Evolutionary conservation across 345 rosid species (phyloP), one percentile per base, ranked within the genome.

Genomic region (Toxicodendron radicans): DNA sequence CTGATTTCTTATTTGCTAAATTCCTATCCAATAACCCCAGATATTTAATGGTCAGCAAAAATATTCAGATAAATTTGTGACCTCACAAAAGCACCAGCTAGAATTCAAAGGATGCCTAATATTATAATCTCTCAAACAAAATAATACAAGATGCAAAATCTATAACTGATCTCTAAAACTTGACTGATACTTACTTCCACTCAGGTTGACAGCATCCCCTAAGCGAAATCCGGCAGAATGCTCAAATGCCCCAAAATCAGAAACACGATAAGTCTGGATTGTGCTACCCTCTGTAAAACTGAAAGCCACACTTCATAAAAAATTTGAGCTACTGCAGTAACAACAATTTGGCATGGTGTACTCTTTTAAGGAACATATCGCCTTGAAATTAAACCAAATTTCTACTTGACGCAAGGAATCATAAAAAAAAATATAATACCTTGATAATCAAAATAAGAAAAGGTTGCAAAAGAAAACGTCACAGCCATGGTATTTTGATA

Each of bases 241-340:
- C 75, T 77, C 79, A 53, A 77, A 77, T 41, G 72, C 65, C 79
- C 76, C 83, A 73, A 81, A 75, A 77, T 73, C 76, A 61, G 79
- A 65, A 63, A 46, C 76, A 16, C 54, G 59, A 74, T 41, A 70
- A 49, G 80, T 64, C n/a, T 76, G 73, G 35, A 62, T 70, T 23
- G 77, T 63, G 72, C 67, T 77, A 49, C 71, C 66, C 18, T 79
- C 82, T 66, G 80, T 43, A 64, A 79, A 48, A 72, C 85, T 83
- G 83, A 35, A 72, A 72, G 38, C 53, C 75, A 64, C 51, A 48
- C 48, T 65, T 73, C 63, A 78, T 71, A 38, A 81, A 68, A 60
- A 71, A 20, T 23, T 32, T 35, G 63, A 62, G 33, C 27, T 17
- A 71, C 51, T 60, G 68, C 20, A 61, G 18, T 60, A 32, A 12